These are phyloP conservation scores for Talaromyces albobiverticillius DNA, from an alignment of 2,329 filamentous ascomycete genomes.

Conservation along the genomic window DNA sequence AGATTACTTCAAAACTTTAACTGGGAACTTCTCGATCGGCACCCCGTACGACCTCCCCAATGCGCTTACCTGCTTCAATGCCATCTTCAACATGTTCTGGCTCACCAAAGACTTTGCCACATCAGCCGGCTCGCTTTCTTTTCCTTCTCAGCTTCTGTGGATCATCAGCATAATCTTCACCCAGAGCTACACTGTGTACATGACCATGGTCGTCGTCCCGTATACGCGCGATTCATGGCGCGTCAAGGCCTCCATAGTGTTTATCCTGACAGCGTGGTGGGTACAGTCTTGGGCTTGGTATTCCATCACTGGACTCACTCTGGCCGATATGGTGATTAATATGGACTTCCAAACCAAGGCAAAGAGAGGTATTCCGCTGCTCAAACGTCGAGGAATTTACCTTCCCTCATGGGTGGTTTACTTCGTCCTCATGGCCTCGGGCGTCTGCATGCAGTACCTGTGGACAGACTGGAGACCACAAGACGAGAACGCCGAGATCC, in stretches of 20 bases:
- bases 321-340: too few species aligned
- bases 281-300: too few species aligned
- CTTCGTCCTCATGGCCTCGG: too few species aligned
- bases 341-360: too few species aligned
- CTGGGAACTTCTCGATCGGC: slow-evolving; percentile 36
- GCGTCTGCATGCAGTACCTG: too few species aligned
- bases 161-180: slow-evolving; percentile 43
- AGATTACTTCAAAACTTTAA: slow-evolving; percentile 12
- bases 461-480: too few species aligned
- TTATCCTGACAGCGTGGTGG: slow-evolving; percentile 46
- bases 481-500: too few species aligned
- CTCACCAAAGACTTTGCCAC: slow-evolving; percentile 33
- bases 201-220: slow-evolving; percentile 47
- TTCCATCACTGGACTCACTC: too few species aligned
- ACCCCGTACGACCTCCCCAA: slow-evolving; percentile 33
- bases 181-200: slow-evolving; percentile 48
- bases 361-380: too few species aligned
- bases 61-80: slow-evolving; percentile 44
- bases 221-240: slow-evolving; percentile 33
- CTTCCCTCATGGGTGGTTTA: too few species aligned
- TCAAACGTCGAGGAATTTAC: too few species aligned
- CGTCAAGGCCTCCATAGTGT: slow-evolving; percentile 33
- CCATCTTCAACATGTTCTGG: slow-evolving; percentile 48
- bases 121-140: slow-evolving; percentile 42
- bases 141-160: slow-evolving; percentile 46